Conservation (phyloP, 495 filamentous ascomycete genomes). For the Annulohypoxylon moriforme region DNA sequence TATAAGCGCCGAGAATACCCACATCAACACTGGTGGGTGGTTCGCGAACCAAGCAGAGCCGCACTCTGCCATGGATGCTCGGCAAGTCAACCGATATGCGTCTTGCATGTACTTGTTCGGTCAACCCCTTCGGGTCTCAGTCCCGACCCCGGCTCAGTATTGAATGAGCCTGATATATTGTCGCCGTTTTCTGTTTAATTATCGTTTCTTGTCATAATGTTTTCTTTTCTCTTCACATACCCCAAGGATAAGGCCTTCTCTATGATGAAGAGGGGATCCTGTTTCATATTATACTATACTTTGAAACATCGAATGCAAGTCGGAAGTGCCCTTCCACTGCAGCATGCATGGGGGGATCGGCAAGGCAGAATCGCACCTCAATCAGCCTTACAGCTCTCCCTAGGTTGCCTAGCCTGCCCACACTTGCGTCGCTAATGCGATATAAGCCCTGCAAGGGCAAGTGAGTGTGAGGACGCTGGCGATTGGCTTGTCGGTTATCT, state of each 20-base stretch:
- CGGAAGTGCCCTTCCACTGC: constrained; percentile 25
- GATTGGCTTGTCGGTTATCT: constrained; percentile 30
- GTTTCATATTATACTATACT: constrained; percentile 4
- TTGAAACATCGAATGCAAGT: constrained; percentile 20
- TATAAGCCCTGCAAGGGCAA: constrained; percentile 27
- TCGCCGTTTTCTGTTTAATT: constrained; percentile 18
- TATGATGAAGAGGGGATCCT: not conserved
- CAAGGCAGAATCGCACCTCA: constrained; percentile 31
- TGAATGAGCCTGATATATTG: not conserved
- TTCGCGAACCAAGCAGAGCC: constrained; percentile 33
- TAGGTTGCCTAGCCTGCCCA: constrained; percentile 23
- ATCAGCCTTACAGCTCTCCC: constrained; percentile 31
- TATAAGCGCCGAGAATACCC: constrained; percentile 30
- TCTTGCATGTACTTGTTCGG: not conserved
- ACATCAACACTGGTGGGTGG: constrained; percentile 15
- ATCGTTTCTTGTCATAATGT: constrained; percentile 14
- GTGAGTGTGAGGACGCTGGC: not conserved
- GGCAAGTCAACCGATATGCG: constrained; percentile 20
- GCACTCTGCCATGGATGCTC: not conserved
- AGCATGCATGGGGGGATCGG: constrained; percentile 30
- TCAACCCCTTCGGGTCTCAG: not conserved
- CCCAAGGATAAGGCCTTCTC: not conserved
- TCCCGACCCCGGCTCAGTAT: constrained; percentile 14
- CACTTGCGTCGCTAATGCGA: constrained; percentile 33
- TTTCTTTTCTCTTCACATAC: constrained; percentile 1